phyloP scores from a whole-genome alignment of 306 rosid species.

The Acacia crassicarpa region DNA sequence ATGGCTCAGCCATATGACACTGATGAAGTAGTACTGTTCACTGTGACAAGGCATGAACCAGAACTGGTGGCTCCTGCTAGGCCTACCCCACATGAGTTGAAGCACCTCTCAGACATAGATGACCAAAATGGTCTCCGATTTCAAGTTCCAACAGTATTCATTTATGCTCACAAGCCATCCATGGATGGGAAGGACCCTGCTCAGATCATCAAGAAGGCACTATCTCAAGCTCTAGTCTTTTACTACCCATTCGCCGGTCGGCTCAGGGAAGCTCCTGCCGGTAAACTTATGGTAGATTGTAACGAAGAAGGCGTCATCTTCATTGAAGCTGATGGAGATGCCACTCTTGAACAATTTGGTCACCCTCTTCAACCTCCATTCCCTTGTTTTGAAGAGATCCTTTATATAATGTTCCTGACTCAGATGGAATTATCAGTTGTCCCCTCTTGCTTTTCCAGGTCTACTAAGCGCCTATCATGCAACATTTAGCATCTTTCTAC shows the following conservation, averaged over 20 bases:
- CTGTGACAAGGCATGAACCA: constrained; percentile 19
- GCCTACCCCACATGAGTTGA: background rate
- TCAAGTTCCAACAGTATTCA: background rate
- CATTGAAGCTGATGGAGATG: constrained; percentile 45
- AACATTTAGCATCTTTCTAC: background rate
- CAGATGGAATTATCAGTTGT: background rate
- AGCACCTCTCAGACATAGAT: background rate
- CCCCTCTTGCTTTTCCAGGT: background rate
- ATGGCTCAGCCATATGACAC: background rate
- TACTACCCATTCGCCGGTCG: background rate
- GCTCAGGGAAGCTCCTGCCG: constrained; percentile 40
- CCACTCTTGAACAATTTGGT: constrained; percentile 21
- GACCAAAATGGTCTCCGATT: background rate
- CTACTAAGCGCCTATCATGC: background rate
- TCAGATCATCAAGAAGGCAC: background rate
- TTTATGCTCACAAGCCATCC: background rate
- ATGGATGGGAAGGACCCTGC: background rate
- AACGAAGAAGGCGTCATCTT: background rate
- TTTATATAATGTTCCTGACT: background rate
- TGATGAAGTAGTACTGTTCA: background rate
- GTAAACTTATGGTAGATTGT: constrained; percentile 14
- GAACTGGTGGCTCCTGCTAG: background rate
- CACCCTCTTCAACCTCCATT: background rate
- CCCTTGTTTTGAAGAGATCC: background rate
- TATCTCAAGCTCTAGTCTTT: background rate